Percentiles rank a stretch among this genome's conserved stretches.
phyloP scores from a whole-genome alignment of 768 basidiomycete genomes.

The Mycena kentingensis region DNA sequence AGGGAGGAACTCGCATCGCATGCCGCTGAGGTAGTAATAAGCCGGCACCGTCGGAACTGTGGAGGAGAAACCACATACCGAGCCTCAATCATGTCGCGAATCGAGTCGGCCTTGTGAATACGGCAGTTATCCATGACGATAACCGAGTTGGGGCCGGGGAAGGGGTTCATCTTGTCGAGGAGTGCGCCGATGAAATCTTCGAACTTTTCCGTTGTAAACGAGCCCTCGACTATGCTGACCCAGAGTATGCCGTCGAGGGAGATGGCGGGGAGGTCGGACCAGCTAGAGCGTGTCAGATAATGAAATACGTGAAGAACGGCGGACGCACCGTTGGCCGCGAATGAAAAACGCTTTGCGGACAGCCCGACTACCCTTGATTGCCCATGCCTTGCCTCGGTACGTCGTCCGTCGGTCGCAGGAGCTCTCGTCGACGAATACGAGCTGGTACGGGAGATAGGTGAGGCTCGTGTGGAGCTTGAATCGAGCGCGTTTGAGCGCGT shows the following conservation, averaged over 20 bases:
- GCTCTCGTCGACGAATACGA: slow-evolving; percentile 36
- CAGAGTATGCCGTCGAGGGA: slow-evolving; percentile 34
- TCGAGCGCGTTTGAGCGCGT: slow-evolving; percentile 15
- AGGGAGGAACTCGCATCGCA: slow-evolving; percentile 32
- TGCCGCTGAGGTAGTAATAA: slow-evolving; percentile 12
- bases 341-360: slow-evolving; percentile 28
- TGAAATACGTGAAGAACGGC: slow-evolving; percentile 7
- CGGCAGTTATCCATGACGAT: slow-evolving; percentile 38
- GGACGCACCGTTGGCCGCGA: slow-evolving; percentile 26
- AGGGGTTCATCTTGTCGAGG: slow-evolving; percentile 36
- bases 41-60: not conserved
- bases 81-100: slow-evolving; percentile 32
- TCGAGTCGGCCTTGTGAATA: slow-evolving; percentile 30
- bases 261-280: slow-evolving; percentile 35
- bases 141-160: slow-evolving; percentile 31
- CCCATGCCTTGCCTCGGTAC: slow-evolving; percentile 28
- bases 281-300: slow-evolving; percentile 20
- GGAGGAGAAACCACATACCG: slow-evolving; percentile 24
- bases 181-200: slow-evolving; percentile 24
- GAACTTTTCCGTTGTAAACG: slow-evolving; percentile 29
- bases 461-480: slow-evolving; percentile 20
- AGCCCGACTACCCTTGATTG: slow-evolving; percentile 27
- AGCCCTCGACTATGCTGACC: slow-evolving; percentile 29
- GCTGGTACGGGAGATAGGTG: slow-evolving; percentile 23
- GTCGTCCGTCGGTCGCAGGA: slow-evolving; percentile 28